Percentiles rank a stretch among this genome's conserved stretches.
phyloP scores from a whole-genome alignment of 176 grass and related monocot genomes.

The Pontederia paniculata region DNA sequence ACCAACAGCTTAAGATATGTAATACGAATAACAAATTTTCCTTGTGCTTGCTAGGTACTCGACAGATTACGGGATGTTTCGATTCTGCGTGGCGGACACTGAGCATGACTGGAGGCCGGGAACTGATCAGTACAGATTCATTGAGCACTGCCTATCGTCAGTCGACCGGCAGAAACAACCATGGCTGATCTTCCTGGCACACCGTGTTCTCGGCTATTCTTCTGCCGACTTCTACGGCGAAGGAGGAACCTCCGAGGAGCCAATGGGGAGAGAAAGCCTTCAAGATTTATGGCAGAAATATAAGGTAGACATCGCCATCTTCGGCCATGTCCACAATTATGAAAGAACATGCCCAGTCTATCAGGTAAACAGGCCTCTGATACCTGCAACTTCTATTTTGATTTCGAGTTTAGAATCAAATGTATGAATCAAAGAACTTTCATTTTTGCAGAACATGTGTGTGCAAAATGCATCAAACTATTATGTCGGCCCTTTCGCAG shows the following conservation, averaged over 20 bases:
- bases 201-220: constrained; percentile 78
- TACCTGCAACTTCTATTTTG: neutral
- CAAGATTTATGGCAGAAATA: constrained; percentile 85
- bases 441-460: constrained; percentile 46
- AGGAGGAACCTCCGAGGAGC: constrained; percentile 66
- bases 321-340: constrained; percentile 71
- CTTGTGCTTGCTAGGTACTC: constrained; percentile 38
- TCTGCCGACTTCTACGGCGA: constrained; percentile 58
- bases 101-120: constrained; percentile 67
- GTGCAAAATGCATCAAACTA: constrained; percentile 47
- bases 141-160: constrained; percentile 66
- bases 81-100: constrained; percentile 76
- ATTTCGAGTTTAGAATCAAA: neutral
- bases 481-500: constrained; percentile 60
- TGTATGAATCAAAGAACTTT: neutral
- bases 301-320: constrained; percentile 66
- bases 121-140: constrained; percentile 76
- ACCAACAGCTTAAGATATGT: too few species aligned
- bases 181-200: constrained; percentile 87
- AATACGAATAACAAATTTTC: neutral
- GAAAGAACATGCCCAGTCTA: constrained; percentile 86
- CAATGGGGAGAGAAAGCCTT: constrained; percentile 76
- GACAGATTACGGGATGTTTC: constrained; percentile 67
- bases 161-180: constrained; percentile 79
- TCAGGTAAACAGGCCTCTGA: constrained; percentile 22